Percentiles rank a stretch among this genome's conserved stretches.
Evolutionary conservation across 2,329 filamentous ascomycete species (phyloP).

Genomic region (Aspergillus hortae): DNA sequence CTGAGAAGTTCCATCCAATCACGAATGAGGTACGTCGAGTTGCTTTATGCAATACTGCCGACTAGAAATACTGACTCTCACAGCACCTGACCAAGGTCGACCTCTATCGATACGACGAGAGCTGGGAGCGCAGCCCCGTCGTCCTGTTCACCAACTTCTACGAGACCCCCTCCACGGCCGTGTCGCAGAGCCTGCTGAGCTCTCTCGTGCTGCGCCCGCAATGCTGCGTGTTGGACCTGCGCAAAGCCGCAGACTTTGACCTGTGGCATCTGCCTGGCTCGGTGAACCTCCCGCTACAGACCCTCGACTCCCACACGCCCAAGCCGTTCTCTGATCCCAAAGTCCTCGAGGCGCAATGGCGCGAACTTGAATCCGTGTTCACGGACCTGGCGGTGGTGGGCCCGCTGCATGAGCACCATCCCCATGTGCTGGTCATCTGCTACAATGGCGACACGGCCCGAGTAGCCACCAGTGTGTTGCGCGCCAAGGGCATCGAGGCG

Average conservation of each 20-base stretch:
- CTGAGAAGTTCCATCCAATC: conserved; percentile 49
- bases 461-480: conserved; percentile 52
- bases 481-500: conserved; percentile 48
- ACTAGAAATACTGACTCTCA: conserved; percentile 1
- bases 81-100: conserved; percentile 50
- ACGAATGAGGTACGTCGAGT: conserved; percentile 39
- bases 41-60: not conserved
- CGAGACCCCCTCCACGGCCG: conserved; percentile 17
- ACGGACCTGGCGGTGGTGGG: conserved; percentile 17
- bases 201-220: conserved; percentile 25
- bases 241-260: conserved; percentile 42
- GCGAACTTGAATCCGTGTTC: conserved; percentile 45
- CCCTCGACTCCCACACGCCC: conserved; percentile 27
- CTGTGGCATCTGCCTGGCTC: conserved; percentile 44
- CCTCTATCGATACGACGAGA: conserved; percentile 53
- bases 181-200: conserved; percentile 18
- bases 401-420: conserved; percentile 25
- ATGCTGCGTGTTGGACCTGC: conserved; percentile 45
- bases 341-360: conserved; percentile 47
- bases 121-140: conserved; percentile 49
- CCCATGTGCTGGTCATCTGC: conserved; percentile 47
- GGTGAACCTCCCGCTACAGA: conserved; percentile 44
- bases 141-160: conserved; percentile 40
- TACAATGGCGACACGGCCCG: conserved; percentile 55
- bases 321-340: conserved; percentile 48